Conservation (phyloP, 1,284 basidiomycete genomes). For the Neonothopanus nambi region DNA sequence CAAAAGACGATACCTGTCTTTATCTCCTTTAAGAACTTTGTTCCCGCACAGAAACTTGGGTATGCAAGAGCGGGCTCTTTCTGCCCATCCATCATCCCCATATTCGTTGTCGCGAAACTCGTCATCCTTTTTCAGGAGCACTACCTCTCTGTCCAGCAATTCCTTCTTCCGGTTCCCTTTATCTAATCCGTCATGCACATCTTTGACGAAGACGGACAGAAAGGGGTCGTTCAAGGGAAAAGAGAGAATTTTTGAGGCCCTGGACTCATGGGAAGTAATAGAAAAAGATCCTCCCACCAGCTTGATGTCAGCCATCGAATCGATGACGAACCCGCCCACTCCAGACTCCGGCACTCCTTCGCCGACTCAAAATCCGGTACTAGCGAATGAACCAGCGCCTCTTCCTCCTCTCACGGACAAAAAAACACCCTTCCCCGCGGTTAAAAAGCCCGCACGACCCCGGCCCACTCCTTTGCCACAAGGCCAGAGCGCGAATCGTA, state of each 20-base stretch:
- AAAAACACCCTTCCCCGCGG: no score
- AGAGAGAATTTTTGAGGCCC: constrained; percentile 30
- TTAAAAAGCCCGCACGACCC: no score
- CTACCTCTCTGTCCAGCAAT: constrained; percentile 32
- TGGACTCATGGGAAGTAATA: constrained; percentile 41
- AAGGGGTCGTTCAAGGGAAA: constrained; percentile 31
- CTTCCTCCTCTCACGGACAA: neutral
- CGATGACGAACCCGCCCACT: constrained; percentile 17
- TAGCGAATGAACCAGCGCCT: constrained; percentile 23
- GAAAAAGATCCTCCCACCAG: constrained; percentile 21
- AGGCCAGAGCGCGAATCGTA: no score
- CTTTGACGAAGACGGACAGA: constrained; percentile 24
- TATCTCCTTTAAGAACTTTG: constrained; percentile 43
- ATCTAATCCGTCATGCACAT: constrained; percentile 22
- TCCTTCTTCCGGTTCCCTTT: constrained; percentile 32
- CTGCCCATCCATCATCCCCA: constrained; percentile 38
- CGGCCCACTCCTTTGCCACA: no score
- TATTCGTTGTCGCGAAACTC: constrained; percentile 32
- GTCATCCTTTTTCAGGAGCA: constrained; percentile 37
- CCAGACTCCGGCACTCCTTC: constrained; percentile 20
- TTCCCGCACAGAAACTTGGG: constrained; percentile 36
- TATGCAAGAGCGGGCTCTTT: constrained; percentile 34
- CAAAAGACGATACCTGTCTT: constrained; percentile 37
- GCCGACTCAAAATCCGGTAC: constrained; percentile 29
- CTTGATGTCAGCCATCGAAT: constrained; percentile 27